A percentile compares a stretch with the other conserved stretches of the same genome.
phyloP scores from a whole-genome alignment of 2,329 filamentous ascomycete species.

The Zarea fungicola region DNA sequence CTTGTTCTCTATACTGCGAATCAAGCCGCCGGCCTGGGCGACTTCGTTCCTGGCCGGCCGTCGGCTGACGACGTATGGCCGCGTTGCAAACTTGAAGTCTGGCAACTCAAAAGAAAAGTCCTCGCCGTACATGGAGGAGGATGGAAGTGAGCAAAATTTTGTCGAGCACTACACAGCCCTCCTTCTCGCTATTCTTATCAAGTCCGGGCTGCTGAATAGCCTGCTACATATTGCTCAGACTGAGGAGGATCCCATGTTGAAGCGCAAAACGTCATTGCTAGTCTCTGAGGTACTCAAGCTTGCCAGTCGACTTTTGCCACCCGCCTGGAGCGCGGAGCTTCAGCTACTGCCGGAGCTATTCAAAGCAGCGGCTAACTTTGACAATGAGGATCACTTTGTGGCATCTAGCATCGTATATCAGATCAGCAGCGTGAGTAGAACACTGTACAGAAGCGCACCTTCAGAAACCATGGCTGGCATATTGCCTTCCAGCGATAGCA shows the following conservation, averaged over 20 bases:
- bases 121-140: conserved; percentile 55
- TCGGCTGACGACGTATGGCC: conserved; percentile 90
- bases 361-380: conserved; percentile 66
- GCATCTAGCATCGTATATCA: conserved; percentile 93
- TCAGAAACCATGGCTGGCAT: conserved; percentile 34
- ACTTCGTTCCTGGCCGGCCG: conserved; percentile 91
- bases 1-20: conserved; percentile 72
- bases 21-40: conserved; percentile 90
- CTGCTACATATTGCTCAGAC: conserved; percentile 62
- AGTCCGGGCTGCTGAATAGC: conserved; percentile 64
- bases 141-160: conserved; percentile 71
- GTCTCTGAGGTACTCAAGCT: conserved; percentile 90
- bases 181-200: conserved; percentile 77
- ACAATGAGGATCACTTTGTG: conserved; percentile 66
- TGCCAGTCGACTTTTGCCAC: conserved; percentile 77
- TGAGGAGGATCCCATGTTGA: conserved; percentile 62
- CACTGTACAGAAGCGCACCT: conserved; percentile 72
- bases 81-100: conserved; percentile 77
- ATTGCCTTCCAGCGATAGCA: conserved; percentile 38
- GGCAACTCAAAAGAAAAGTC: conserved; percentile 45
- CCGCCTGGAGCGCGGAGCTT: conserved; percentile 73
- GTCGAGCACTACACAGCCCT: conserved; percentile 92
- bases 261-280: conserved; percentile 83
- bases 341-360: conserved; percentile 87
- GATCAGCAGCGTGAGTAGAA: conserved; percentile 94